Evolutionary conservation across 352 stramenopile species (phyloP).

Genomic region (Globisporangium nagaii): DNA sequence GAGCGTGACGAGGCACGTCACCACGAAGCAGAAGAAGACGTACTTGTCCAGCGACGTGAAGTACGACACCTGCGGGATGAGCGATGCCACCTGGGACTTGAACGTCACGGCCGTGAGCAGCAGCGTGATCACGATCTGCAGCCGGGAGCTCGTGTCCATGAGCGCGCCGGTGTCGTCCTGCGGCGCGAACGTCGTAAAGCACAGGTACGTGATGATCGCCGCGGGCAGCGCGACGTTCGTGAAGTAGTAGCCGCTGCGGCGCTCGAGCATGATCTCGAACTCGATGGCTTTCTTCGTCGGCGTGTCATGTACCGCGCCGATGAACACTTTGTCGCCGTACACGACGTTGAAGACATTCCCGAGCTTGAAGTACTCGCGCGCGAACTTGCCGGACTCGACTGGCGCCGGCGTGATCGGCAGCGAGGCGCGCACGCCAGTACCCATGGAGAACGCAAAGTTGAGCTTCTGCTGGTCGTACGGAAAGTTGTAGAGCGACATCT

Average conservation of each 20-base stretch:
- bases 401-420: constrained; percentile 26
- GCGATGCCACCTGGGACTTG: constrained; percentile 44
- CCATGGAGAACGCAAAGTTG: constrained; percentile 38
- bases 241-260: constrained; percentile 44
- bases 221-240: constrained; percentile 31
- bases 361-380: constrained; percentile 44
- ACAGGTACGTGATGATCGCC: constrained; percentile 14
- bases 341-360: constrained; percentile 52
- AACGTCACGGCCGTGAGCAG: constrained; percentile 61
- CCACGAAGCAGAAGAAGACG: constrained; percentile 61
- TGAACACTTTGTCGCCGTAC: constrained; percentile 44
- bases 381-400: constrained; percentile 36
- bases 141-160: constrained; percentile 33
- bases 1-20: constrained; percentile 41
- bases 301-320: constrained; percentile 28
- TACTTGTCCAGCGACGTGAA: constrained; percentile 25
- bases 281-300: constrained; percentile 33
- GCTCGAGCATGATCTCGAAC: constrained; percentile 59
- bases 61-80: constrained; percentile 60
- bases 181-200: constrained; percentile 6
- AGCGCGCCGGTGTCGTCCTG: background rate
- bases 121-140: constrained; percentile 54
- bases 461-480: constrained; percentile 61
- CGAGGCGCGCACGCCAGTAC: constrained; percentile 22
- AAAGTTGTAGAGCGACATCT: constrained; percentile 54